phyloP scores from a whole-genome alignment of 164 flowering plant species.

The Hamamelis virginiana region DNA sequence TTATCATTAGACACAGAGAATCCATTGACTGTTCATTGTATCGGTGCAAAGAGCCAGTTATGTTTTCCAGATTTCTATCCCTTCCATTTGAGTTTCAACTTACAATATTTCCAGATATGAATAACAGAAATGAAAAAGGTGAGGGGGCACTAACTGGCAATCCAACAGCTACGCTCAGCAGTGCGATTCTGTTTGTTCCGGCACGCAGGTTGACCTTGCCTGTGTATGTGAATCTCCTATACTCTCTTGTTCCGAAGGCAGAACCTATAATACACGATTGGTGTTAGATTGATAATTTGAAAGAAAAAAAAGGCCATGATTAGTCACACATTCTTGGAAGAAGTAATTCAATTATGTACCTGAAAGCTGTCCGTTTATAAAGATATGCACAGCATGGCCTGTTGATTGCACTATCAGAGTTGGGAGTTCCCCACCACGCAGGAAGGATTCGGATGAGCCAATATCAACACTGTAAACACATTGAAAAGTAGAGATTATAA shows the following conservation, averaged over 20 bases:
- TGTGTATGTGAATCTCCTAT: conserved; percentile 36
- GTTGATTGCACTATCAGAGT: conserved; percentile 49
- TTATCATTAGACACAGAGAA: neutral
- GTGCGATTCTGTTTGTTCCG: conserved; percentile 44
- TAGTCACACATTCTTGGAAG: neutral
- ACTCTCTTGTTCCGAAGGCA: conserved; percentile 44
- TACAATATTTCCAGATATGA: neutral
- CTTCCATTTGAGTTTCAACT: neutral
- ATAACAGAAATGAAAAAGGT: neutral
- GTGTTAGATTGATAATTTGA: conserved; percentile 1
- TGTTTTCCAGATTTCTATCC: neutral
- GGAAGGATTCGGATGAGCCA: conserved; percentile 41
- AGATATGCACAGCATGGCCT: conserved; percentile 53
- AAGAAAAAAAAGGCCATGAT: neutral
- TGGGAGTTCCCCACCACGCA: conserved; percentile 45
- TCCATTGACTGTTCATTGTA: too few species aligned
- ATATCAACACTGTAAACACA: conserved; percentile 41
- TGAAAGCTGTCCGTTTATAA: conserved; percentile 45
- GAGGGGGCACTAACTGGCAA: conserved; percentile 35
- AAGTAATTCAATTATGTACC: conserved; percentile 20
- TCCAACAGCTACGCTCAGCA: conserved; percentile 53
- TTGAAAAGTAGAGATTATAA: neutral
- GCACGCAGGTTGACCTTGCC: conserved; percentile 42
- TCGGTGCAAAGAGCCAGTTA: neutral
- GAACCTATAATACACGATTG: conserved; percentile 32